Evolutionary conservation across 192 early-diverging fungal species (phyloP), one percentile per base, ranked within the genome.

Genomic region (Phycomyces blakesleeanus): DNA sequence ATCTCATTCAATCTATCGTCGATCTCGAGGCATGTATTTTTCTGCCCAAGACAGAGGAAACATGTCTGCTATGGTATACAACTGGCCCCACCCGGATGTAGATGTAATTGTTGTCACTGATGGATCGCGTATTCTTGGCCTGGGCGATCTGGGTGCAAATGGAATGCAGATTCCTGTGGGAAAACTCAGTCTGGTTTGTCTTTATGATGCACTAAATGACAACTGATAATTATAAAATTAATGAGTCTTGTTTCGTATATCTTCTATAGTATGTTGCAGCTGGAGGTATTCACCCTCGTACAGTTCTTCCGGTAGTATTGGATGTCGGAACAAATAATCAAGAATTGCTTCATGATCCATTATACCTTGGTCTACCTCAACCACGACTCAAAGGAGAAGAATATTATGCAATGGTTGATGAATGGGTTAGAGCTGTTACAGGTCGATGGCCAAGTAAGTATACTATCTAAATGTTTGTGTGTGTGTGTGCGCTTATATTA

Each of bases 161-260:
- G 95, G 95, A 34, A 91, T 95, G 85, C 92, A 93, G 51, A 98
- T 98, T 61, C 89, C 93, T 12, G 87, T 96, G 27, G 94, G 92
- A 75, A 98, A 96, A 77, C 83, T 96, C 40, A 89, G 89, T 61
- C 81, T 96, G 49, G 83, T 83, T 55, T 75, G 16, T 18, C 44
- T 34, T 34, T 5, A 5, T 5, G 7, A 34, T 2, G 7, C 29
- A 34, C 7, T 34, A 75, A 40, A 34, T 2, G 7, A n/a, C n/a
- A n/a, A n/a, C n/a, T 40, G 12, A 21, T 12, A 14, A 9, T 21
- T 26, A 15, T 37, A 29, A 34, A 41, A 26, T 42, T 16, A 9
- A 27, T 42, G 26, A 29, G 26, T 29, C 16, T 34, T 38, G 27
- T 37, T 38, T 14, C 5, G 14, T 12, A 40, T 16, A 40, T 20